These are phyloP conservation scores for Entophlyctis luteolus DNA, from an alignment of 192 early-diverging fungal species.

Conservation along the genomic window DNA sequence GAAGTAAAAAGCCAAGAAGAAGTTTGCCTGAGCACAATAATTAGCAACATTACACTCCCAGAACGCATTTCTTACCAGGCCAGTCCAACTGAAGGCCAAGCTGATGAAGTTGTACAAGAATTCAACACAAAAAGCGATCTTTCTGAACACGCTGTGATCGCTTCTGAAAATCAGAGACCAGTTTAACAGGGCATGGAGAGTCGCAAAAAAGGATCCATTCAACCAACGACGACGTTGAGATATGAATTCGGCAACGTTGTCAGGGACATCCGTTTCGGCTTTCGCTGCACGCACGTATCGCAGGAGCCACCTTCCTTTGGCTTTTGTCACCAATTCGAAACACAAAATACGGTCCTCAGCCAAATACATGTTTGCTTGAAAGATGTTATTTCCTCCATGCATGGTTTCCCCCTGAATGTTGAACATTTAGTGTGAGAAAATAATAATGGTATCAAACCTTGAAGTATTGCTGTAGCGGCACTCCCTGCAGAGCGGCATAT, in stretches of 20 bases:
- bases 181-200: constrained; percentile 63
- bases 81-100: constrained; percentile 56
- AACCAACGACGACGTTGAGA: constrained; percentile 57
- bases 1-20: constrained; percentile 59
- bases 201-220: constrained; percentile 58
- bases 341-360: constrained; percentile 83
- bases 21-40: constrained; percentile 27
- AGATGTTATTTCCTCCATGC: constrained; percentile 54
- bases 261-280: constrained; percentile 85
- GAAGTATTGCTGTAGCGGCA: constrained; percentile 73
- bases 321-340: constrained; percentile 79
- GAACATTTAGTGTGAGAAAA: too few relatives aligned
- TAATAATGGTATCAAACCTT: too few relatives aligned
- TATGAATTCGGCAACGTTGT: constrained; percentile 53
- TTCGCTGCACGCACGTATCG: constrained; percentile 68
- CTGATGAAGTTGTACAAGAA: constrained; percentile 57
- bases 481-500: constrained; percentile 67
- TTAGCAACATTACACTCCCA: constrained; percentile 1
- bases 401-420: constrained; percentile 38
- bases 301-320: constrained; percentile 61
- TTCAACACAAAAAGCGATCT: constrained; percentile 63
- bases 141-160: constrained; percentile 60
- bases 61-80: constrained; percentile 16
- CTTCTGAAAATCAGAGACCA: constrained; percentile 62
- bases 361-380: constrained; percentile 79